phyloP scores from a whole-genome alignment of 2,329 filamentous ascomycete genomes.

The Botrytis sinoallii region DNA sequence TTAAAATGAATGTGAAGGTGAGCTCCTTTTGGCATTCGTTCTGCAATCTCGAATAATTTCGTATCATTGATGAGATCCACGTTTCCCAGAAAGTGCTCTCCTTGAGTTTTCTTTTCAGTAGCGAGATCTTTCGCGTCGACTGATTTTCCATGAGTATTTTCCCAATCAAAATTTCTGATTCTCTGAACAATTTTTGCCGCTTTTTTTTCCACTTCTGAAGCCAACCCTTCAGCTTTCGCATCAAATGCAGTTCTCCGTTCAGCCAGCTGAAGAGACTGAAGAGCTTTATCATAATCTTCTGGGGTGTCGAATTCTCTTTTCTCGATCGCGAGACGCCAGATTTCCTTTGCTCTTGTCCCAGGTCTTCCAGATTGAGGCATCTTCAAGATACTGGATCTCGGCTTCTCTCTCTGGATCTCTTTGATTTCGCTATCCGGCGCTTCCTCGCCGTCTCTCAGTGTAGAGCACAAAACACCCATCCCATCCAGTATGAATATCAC shows the following conservation, averaged over 20 bases:
- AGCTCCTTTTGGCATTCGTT: constrained; percentile 64
- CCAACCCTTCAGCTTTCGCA: constrained; percentile 26
- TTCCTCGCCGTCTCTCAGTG: constrained; percentile 34
- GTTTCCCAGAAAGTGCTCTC: constrained; percentile 59
- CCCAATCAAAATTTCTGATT: constrained; percentile 33
- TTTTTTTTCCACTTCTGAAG: constrained; percentile 32
- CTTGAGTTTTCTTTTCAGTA: constrained; percentile 33
- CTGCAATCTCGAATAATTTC: constrained; percentile 54
- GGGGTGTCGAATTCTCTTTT: constrained; percentile 25
- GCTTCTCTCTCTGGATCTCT: constrained; percentile 21
- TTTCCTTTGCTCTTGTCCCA: constrained; percentile 21
- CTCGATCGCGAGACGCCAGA: constrained; percentile 23
- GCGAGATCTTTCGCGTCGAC: constrained; percentile 25
- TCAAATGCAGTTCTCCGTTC: constrained; percentile 36
- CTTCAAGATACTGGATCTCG: constrained; percentile 30
- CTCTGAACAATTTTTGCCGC: constrained; percentile 34
- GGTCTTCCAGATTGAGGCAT: constrained; percentile 28
- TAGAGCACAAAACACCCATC: constrained; percentile 35
- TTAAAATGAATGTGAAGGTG: constrained; percentile 78
- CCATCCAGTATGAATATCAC: constrained; percentile 19
- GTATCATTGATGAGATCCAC: constrained; percentile 53
- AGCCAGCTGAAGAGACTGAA: constrained; percentile 26
- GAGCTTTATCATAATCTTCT: constrained; percentile 28
- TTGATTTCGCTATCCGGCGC: constrained; percentile 28
- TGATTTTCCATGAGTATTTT: constrained; percentile 30